A percentile compares a stretch with the other conserved stretches of the same genome.
Evolutionary conservation across 2,329 filamentous ascomycete species (phyloP).

Genomic region (Alternaria rosae): DNA sequence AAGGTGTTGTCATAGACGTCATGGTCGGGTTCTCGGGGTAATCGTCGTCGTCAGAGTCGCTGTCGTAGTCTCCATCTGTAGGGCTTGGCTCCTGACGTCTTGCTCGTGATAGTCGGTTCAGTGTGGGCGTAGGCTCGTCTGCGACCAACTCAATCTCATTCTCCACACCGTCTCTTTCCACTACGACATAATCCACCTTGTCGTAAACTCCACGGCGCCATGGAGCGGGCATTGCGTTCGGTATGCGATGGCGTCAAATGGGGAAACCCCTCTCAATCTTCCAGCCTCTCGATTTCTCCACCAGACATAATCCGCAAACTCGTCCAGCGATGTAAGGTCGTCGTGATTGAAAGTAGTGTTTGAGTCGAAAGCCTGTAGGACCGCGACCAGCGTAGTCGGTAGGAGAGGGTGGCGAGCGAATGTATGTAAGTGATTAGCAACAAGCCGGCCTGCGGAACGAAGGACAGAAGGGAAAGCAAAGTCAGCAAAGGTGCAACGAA

Average conservation of each 20-base stretch:
- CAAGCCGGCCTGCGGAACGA: constrained; percentile 49
- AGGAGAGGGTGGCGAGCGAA: constrained; percentile 39
- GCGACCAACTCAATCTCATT: constrained; percentile 19
- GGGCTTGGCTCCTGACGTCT: constrained; percentile 21
- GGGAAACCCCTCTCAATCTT: constrained; percentile 45
- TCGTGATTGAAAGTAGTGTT: constrained; percentile 21
- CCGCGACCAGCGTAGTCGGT: constrained; percentile 36
- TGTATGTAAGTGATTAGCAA: constrained; percentile 45
- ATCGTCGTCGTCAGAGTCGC: constrained; percentile 25
- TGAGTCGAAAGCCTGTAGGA: constrained; percentile 48
- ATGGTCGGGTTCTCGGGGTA: constrained; percentile 1
- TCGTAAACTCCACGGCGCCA: constrained; percentile 30
- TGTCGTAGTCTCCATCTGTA: constrained; percentile 16
- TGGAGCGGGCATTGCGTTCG: constrained; percentile 41
- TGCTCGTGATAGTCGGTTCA: constrained; percentile 20
- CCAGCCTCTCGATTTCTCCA: constrained; percentile 39
- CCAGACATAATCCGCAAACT: constrained; percentile 45
- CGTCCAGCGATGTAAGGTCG: constrained; percentile 27
- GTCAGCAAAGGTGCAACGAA: constrained; percentile 43
- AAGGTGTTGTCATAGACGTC: background rate
- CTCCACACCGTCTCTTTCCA: constrained; percentile 30
- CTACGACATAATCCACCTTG: constrained; percentile 39
- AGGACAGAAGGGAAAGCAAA: constrained; percentile 41
- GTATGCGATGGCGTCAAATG: constrained; percentile 27
- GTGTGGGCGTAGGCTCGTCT: constrained; percentile 28